Base-by-base conservation (phyloP, 2,329 filamentous ascomycete genomes). In the Tolypocladium tundrense region DNA sequence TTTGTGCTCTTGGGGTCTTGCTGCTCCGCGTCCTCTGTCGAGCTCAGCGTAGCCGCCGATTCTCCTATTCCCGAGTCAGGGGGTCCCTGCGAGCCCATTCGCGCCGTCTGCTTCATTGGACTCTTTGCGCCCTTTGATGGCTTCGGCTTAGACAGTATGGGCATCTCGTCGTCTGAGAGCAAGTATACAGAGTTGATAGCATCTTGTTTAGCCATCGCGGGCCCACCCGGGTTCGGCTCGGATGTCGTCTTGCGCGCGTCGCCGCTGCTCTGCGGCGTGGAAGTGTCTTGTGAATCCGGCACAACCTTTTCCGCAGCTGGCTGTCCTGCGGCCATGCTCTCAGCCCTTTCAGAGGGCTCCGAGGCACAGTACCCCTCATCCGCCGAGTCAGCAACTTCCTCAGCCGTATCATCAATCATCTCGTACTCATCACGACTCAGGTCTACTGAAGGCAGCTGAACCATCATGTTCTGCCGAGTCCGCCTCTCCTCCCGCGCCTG, bases 141-240 rank as follows among this genome's bases (percentile, higher is more conserved):
- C 16, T 58, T 59, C 19, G 58, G 56, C 35, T 60, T 60, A 5
- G 61, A 58, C 27, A 65, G 45, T n/a, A 72, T 57, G 0, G 71
- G 71, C 16, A 67, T 65, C 57, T 74, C 72, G 21, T 74, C 72
- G 53, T 74, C 71, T 6, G 72, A 74, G 8, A 74, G 65, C 6
- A 63, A 62, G 55, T 64, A 66, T 1, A 62, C 58, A n/a, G 64
- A 55, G 21, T 59, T 53, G 3, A 40, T 24, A 45, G 57, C 41
- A 19, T 58, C 31, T 16, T 55, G 57, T 1, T 37, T 52, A 24
- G 50, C 33, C 16, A 33, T 50, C 21, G 42, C 33, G 24, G 19
- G 14, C 11, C 14, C 6, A 51, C 54, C 24, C 52, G 16, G 27
- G 10, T n/a, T 27, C 35, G 27, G 24, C 31, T 21, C 41, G 7